A percentile compares a stretch with the other conserved stretches of the same genome.
These are phyloP conservation scores for Ramalina intermedia DNA, from an alignment of 495 filamentous ascomycete genomes.

Conservation along the genomic window DNA sequence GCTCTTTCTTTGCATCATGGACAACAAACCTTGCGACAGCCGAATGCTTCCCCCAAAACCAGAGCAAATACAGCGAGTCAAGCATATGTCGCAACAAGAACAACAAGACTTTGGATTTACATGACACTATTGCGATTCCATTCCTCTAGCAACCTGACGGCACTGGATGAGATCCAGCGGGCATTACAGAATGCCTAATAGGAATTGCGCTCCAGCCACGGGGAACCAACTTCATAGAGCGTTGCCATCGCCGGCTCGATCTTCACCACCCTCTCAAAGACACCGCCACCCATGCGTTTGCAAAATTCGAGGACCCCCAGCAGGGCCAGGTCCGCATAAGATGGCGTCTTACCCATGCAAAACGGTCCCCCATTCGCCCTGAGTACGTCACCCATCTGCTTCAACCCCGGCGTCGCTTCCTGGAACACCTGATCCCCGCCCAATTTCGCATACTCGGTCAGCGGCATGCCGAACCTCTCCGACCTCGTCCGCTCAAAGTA, in stretches of 20 bases:
- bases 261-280: slow-evolving; percentile 20
- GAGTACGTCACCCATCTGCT: slow-evolving; percentile 31
- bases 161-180: too few species aligned
- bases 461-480: slow-evolving; percentile 25
- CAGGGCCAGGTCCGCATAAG: slow-evolving; percentile 27
- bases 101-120: too few species aligned
- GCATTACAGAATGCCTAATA: neutral
- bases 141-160: too few species aligned
- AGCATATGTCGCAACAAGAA: too few species aligned
- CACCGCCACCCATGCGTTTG: slow-evolving; percentile 21
- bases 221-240: slow-evolving; percentile 4
- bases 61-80: too few species aligned
- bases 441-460: slow-evolving; percentile 22
- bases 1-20: neutral
- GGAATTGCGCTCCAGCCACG: slow-evolving; percentile 5
- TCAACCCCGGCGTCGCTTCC: slow-evolving; percentile 19
- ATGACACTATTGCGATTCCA: too few species aligned
- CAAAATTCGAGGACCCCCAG: slow-evolving; percentile 21
- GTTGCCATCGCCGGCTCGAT: slow-evolving; percentile 5
- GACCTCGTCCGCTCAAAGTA: slow-evolving; percentile 33
- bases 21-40: too few species aligned
- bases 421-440: slow-evolving; percentile 28
- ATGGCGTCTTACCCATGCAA: slow-evolving; percentile 22
- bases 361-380: slow-evolving; percentile 38
- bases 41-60: too few species aligned